Base-by-base conservation (phyloP, 768 basidiomycete species). In the Suillus ampliporus region DNA sequence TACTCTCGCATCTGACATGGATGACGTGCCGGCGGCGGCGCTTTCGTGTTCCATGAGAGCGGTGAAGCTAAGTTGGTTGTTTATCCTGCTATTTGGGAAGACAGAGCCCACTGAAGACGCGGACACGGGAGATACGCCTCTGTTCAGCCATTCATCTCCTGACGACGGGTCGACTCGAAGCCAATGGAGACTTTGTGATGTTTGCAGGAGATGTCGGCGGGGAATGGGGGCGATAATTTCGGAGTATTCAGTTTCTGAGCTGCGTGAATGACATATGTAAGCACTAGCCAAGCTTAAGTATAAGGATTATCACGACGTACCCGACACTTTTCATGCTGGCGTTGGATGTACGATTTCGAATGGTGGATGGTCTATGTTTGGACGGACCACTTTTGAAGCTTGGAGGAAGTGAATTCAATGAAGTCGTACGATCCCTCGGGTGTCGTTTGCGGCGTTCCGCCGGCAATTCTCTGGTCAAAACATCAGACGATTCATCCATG, bases 141-240 rank as follows among this genome's bases (percentile, higher is more conserved):
- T 83, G 0, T 84, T 82, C 21, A 62, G 67, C 47, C 57, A 28
- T 47, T 71, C 73, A 2, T 81, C 82, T 81, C 87, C 58, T 72
- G 74, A 15, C 79, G 80, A 35, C 77, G 81, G 6, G 74, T 80
- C 63, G 5, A 64, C 52, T 38, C 80, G 80, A 15, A 90, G 80
- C 89, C 89, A 89, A 51, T 84, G 82, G 58, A 83, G 83, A 62
- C 84, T 85, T 47, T 86, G 84, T 13, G 82, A 79, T 46, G 79
- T 81, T 61, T 90, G 88, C 9, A 91, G 77, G 60, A 87, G 79
- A 69, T 90, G 87, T 61, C 87, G 80, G 13, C 84, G 86, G n/a
- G 89, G 89, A 28, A 86, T 81, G 2, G 89, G 89, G 0, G 90
- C 82, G 48, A 87, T 74, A 41, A 90, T 89, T 65, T 86, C 79